Conservation (phyloP, 495 filamentous ascomycete species). For the Xylaria telfairii region DNA sequence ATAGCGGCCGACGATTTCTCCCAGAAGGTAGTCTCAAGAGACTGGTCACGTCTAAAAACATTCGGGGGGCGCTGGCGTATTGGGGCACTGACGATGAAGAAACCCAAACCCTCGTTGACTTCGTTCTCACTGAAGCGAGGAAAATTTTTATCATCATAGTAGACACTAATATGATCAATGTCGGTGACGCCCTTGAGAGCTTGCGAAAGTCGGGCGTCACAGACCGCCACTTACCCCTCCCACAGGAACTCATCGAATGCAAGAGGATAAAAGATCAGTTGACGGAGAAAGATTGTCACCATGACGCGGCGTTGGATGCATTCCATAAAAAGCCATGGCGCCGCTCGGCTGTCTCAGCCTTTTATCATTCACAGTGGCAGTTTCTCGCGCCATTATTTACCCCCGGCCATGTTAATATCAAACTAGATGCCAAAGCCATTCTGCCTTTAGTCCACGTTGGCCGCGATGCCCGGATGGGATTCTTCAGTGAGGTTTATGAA, state of each 20-base stretch:
- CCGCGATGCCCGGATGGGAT: neutral
- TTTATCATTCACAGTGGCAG: neutral
- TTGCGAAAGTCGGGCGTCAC: neutral
- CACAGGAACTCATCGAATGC: neutral
- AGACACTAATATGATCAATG: neutral
- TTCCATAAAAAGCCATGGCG: neutral
- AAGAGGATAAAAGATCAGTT: neutral
- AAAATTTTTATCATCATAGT: neutral
- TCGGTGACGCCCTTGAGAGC: neutral
- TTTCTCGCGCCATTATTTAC: neutral
- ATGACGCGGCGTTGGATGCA: neutral
- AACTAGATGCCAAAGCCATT: neutral
- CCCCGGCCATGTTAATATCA: neutral
- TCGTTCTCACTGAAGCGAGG: neutral
- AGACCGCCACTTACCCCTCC: neutral
- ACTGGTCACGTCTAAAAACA: neutral
- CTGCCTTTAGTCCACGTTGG: neutral
- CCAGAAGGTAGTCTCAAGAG: neutral
- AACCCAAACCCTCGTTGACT: neutral
- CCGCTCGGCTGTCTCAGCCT: neutral
- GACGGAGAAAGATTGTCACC: neutral
- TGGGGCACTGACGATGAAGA: neutral
- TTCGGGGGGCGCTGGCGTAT: neutral
- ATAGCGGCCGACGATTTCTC: neutral
- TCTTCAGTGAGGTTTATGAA: neutral